phyloP scores from a whole-genome alignment of 768 basidiomycete species.

The Lanmaoa pseudosensibilis region DNA sequence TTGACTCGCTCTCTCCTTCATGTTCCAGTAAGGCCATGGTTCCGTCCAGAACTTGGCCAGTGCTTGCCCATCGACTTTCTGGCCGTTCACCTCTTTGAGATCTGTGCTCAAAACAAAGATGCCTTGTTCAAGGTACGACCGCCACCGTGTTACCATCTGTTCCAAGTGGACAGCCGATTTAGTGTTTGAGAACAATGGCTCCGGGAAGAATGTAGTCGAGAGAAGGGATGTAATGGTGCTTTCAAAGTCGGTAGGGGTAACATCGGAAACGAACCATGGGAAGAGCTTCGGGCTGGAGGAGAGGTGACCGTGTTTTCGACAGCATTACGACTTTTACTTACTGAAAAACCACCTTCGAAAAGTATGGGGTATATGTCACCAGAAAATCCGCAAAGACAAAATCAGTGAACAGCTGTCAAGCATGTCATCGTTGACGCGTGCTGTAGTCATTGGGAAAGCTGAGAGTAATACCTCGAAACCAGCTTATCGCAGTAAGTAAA shows the following conservation, averaged over 20 bases:
- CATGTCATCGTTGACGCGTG: background rate
- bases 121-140: constrained; percentile 63
- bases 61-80: constrained; percentile 26
- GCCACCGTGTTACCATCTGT: constrained; percentile 71
- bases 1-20: constrained; percentile 51
- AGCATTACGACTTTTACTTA: constrained; percentile 37
- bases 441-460: background rate
- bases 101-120: constrained; percentile 62
- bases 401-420: constrained; percentile 81
- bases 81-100: constrained; percentile 26
- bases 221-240: constrained; percentile 57
- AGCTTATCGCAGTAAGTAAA: constrained; percentile 44
- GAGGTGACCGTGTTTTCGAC: constrained; percentile 10
- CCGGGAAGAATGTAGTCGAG: constrained; percentile 56
- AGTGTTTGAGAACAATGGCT: constrained; percentile 23
- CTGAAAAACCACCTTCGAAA: constrained; percentile 88
- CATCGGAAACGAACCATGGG: constrained; percentile 98
- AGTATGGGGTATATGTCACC: constrained; percentile 83
- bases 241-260: constrained; percentile 82
- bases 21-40: constrained; percentile 75
- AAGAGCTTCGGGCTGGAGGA: constrained; percentile 79
- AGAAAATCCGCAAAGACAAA: constrained; percentile 92
- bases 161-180: constrained; percentile 45
- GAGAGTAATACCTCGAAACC: constrained; percentile 74
- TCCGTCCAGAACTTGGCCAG: constrained; percentile 68